Evolutionary conservation across 345 rosid species (phyloP).

Genomic region (Murraya paniculata): DNA sequence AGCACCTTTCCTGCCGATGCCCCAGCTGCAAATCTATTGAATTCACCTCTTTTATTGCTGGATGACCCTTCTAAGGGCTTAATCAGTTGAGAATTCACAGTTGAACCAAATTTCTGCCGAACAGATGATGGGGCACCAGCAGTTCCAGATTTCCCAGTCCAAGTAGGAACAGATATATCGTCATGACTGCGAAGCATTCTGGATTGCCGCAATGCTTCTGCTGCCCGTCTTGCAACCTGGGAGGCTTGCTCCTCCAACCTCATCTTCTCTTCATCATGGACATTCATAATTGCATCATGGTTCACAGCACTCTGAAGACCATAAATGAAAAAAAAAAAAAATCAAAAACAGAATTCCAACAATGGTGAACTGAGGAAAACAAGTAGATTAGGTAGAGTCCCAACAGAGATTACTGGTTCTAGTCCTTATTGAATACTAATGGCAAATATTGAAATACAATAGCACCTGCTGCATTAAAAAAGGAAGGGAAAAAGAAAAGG

Average conservation of each 20-base stretch:
- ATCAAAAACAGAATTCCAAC: background rate
- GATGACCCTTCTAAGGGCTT: slow-evolving; percentile 41
- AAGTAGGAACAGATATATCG: slow-evolving; percentile 79
- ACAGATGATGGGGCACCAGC: slow-evolving; percentile 88
- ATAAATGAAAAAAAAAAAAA: background rate
- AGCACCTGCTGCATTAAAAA: background rate
- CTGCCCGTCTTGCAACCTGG: slow-evolving; percentile 87
- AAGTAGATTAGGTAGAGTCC: background rate
- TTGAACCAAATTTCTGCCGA: slow-evolving; percentile 72
- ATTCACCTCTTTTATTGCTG: slow-evolving; percentile 26
- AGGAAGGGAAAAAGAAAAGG: background rate
- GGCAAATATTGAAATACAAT: background rate
- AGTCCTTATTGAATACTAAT: background rate
- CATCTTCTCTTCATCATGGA: slow-evolving; percentile 69
- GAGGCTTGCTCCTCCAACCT: slow-evolving; percentile 92
- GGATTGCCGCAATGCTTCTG: slow-evolving; percentile 88
- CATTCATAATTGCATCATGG: slow-evolving; percentile 80
- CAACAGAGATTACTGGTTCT: background rate
- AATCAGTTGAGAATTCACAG: slow-evolving; percentile 49
- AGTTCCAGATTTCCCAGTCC: slow-evolving; percentile 91
- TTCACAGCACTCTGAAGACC: slow-evolving; percentile 77
- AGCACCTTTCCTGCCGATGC: slow-evolving; percentile 78
- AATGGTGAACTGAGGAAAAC: background rate
- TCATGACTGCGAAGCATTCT: slow-evolving; percentile 82
- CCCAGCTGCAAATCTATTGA: slow-evolving; percentile 63